Conservation (phyloP, 2,329 filamentous ascomycete genomes). For the Chrysoporthe deuterocubensis region DNA sequence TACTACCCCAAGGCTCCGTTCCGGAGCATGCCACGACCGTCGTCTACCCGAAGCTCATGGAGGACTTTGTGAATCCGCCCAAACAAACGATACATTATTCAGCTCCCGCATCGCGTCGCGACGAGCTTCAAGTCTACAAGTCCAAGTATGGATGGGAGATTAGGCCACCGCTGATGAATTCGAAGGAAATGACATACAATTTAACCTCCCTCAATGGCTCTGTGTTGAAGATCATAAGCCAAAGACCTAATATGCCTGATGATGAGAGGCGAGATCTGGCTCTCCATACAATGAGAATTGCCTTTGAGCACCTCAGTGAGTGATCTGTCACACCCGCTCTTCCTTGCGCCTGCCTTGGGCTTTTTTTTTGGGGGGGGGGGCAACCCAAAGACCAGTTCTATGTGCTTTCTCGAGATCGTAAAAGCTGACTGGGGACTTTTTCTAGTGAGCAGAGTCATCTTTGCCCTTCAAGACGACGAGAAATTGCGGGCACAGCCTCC, state of each 20-base stretch:
- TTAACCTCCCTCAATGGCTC: slow-evolving; percentile 69
- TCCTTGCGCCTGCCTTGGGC: neutral
- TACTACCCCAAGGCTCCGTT: slow-evolving; percentile 68
- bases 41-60: slow-evolving; percentile 81
- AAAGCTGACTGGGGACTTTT: neutral
- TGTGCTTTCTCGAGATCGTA: neutral
- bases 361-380: neutral
- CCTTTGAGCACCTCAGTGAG: slow-evolving; percentile 79
- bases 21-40: slow-evolving; percentile 54
- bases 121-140: slow-evolving; percentile 55
- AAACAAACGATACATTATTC: slow-evolving; percentile 49
- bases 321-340: neutral
- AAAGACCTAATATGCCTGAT: slow-evolving; percentile 44
- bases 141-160: slow-evolving; percentile 64
- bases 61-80: slow-evolving; percentile 74
- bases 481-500: slow-evolving; percentile 38
- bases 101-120: slow-evolving; percentile 59
- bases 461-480: slow-evolving; percentile 57
- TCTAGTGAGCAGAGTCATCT: slow-evolving; percentile 65
- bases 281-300: slow-evolving; percentile 73
- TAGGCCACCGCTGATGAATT: slow-evolving; percentile 66
- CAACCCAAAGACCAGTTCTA: neutral
- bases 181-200: slow-evolving; percentile 66
- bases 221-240: slow-evolving; percentile 56
- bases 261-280: slow-evolving; percentile 72